A percentile compares a stretch with the other conserved stretches of the same genome.
Conservation (phyloP, 192 early-diverging fungal genomes). For the Coemansia sp. region DNA sequence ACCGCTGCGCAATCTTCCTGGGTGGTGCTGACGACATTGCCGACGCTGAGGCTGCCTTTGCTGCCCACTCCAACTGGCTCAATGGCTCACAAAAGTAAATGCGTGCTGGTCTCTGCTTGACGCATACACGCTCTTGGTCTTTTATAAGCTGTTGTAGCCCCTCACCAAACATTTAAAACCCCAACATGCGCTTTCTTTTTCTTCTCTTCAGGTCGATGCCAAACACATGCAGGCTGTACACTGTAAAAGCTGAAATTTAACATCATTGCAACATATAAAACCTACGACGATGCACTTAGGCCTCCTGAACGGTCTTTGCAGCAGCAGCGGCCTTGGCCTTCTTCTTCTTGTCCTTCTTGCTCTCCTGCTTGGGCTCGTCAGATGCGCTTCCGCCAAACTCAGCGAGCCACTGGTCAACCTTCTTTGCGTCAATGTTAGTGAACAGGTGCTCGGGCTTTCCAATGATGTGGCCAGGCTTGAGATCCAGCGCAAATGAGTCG, state of each 20-base stretch:
- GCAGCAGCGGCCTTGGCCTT: conserved; percentile 56
- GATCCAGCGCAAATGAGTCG: conserved; percentile 73
- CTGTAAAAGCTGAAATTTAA: not conserved
- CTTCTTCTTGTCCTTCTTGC: conserved; percentile 16
- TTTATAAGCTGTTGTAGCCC: not conserved
- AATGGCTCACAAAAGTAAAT: conserved; percentile 32
- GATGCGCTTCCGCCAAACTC: conserved; percentile 72
- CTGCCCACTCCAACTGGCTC: conserved; percentile 51
- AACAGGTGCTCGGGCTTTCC: conserved; percentile 91
- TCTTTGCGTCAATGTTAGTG: conserved; percentile 81
- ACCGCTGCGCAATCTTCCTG: conserved; percentile 86
- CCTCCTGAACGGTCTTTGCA: conserved; percentile 47
- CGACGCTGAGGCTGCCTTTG: conserved; percentile 76
- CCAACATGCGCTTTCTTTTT: not conserved
- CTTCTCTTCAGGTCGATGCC: conserved; percentile 84
- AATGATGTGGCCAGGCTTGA: conserved; percentile 80
- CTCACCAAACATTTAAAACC: not conserved
- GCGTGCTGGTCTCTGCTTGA: not conserved
- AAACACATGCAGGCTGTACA: conserved; percentile 87
- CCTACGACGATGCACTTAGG: not conserved
- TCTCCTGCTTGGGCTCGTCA: conserved; percentile 5
- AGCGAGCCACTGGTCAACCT: conserved; percentile 71
- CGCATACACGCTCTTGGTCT: not conserved
- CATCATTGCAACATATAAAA: not conserved
- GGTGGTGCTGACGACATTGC: conserved; percentile 89